phyloP scores from a whole-genome alignment of 768 basidiomycete genomes.

The Boletus bicolor region DNA sequence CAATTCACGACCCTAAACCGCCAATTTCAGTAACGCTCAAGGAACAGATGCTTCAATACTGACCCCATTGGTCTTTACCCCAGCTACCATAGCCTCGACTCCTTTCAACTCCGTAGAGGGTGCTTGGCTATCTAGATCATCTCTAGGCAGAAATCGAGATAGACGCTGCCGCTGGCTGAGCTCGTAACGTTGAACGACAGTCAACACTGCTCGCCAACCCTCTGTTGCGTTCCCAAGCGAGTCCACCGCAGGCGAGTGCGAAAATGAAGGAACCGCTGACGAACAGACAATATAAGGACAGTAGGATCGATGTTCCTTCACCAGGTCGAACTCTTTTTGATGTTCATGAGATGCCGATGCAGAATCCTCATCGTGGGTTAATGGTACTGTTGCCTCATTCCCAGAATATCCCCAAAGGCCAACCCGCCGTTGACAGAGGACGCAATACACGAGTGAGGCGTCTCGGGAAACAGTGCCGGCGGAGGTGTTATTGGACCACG shows the following conservation, averaged over 20 bases:
- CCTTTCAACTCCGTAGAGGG: conserved; percentile 36
- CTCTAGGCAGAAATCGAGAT: conserved; percentile 27
- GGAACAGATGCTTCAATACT: conserved; percentile 27
- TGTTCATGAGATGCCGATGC: conserved; percentile 22
- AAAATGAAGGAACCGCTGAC: conserved; percentile 57
- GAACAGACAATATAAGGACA: conserved; percentile 82
- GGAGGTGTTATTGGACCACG: neutral
- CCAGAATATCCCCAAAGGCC: conserved; percentile 72
- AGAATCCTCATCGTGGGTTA: conserved; percentile 11
- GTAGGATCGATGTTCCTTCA: conserved; percentile 81
- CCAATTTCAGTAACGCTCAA: conserved; percentile 7
- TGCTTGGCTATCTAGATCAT: conserved; percentile 32
- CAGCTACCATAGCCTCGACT: conserved; percentile 73
- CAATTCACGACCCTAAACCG: conserved; percentile 60
- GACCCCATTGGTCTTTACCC: conserved; percentile 74
- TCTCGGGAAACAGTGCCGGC: conserved; percentile 31
- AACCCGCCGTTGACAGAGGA: conserved; percentile 72
- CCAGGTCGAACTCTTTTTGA: conserved; percentile 60
- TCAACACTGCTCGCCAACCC: conserved; percentile 80
- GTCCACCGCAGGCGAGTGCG: conserved; percentile 23
- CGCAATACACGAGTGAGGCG: conserved; percentile 57
- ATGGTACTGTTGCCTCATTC: conserved; percentile 7
- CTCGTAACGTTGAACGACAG: conserved; percentile 63
- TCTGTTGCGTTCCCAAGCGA: conserved; percentile 43
- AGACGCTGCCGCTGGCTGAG: conserved; percentile 53